Base-by-base conservation (phyloP, 345 rosid genomes). In the Moricandia moricandioides region DNA sequence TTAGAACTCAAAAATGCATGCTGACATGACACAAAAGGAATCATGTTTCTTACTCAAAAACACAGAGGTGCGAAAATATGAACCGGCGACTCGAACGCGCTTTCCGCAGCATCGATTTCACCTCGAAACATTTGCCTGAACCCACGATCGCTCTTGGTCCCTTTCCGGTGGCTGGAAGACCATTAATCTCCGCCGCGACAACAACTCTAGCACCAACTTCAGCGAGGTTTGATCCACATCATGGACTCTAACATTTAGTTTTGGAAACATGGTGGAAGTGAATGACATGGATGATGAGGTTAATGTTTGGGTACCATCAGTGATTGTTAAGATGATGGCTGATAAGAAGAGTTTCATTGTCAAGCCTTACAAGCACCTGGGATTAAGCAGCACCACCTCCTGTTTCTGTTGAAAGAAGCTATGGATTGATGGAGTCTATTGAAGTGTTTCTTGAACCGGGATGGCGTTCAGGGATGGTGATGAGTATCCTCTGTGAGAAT, bases 401-500 rank as follows among this genome's bases (percentile, higher is more conserved):
- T 4, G 67, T 40, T 30, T 77, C 29, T 77, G 80, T 74, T 67
- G 45, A 16, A 43, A 64, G 66, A 51, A 62, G 67, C 70, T 86
- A 72, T 65, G 79, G 79, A 29, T 73, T 85, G 77, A 67, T 80
- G 66, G 89, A 86, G 69, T 79, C 29, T 75, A 89, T 88, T n/a
- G 90, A 88, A 62, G 45, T 70, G 29, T 14, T 8, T n/a, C 51
- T 52, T 80, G 82, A 71, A 43, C 52, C 31, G 12, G 84, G 89
- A 55, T 88, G 90, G 93, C 86, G 84, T 56, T 66, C 65, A 69
- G 93, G 90, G 70, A 64, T 75, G n/a, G 80, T 88, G 52, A 86
- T 79, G 10, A 79, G 79, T 71, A 65, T 88, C 79, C 84, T 85
- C 34, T 21, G 76, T 55, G 84, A 75, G 6, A 74, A 74, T 70